These are phyloP conservation scores for Aspergillus bombycis DNA, from an alignment of 2,329 filamentous ascomycete genomes.

Conservation along the genomic window DNA sequence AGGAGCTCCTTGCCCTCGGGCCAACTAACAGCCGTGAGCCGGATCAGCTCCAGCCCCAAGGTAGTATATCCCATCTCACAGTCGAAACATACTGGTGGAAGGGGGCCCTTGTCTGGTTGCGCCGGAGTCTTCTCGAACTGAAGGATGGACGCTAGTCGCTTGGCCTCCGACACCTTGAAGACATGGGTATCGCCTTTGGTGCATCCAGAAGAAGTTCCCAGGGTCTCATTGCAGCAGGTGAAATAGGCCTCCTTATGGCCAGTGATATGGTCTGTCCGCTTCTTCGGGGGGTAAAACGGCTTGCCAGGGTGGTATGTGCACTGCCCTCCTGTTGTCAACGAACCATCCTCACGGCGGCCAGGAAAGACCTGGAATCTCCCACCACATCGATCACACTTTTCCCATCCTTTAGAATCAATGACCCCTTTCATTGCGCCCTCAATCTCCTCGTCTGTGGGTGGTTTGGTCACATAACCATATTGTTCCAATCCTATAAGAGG, in stretches of 20 bases:
- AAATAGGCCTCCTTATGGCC: constrained; percentile 65
- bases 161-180: constrained; percentile 78
- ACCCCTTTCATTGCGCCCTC: constrained; percentile 67
- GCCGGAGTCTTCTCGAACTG: constrained; percentile 78
- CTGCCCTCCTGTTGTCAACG: constrained; percentile 72
- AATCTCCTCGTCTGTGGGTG: constrained; percentile 70
- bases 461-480: constrained; percentile 73
- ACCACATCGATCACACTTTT: constrained; percentile 84
- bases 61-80: constrained; percentile 98
- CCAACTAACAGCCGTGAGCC: constrained; percentile 87
- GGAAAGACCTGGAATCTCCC: constrained; percentile 91
- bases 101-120: constrained; percentile 34
- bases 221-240: constrained; percentile 75
- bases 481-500: constrained; percentile 65
- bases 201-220: constrained; percentile 77
- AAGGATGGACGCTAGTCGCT: constrained; percentile 74
- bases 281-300: constrained; percentile 60
- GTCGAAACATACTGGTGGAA: constrained; percentile 74
- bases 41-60: constrained; percentile 82
- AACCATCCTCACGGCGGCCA: constrained; percentile 75
- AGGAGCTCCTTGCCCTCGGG: constrained; percentile 73
- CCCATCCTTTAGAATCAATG: constrained; percentile 72
- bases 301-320: constrained; percentile 84
- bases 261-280: constrained; percentile 59
- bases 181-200: constrained; percentile 74